Percentiles rank a stretch among this genome's conserved stretches.
These are phyloP conservation scores for Colletotrichum cordylinicola DNA, from an alignment of 2,329 filamentous ascomycete species.

Conservation along the genomic window DNA sequence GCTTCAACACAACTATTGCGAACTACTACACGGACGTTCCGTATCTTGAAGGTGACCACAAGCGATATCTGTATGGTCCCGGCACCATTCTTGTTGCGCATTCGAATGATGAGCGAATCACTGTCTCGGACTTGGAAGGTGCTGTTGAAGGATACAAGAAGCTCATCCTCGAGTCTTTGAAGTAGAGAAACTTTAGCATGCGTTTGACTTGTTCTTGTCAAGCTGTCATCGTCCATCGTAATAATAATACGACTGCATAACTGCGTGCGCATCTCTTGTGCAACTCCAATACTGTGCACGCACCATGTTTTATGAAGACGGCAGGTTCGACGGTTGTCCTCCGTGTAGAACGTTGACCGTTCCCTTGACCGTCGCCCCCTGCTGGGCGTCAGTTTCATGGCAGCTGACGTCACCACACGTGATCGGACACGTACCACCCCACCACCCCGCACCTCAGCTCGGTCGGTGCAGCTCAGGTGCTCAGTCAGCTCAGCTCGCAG, in stretches of 20 bases:
- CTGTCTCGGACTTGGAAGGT: conserved; percentile 74
- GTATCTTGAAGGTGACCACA: conserved; percentile 72
- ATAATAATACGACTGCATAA: not conserved
- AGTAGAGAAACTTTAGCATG: not conserved
- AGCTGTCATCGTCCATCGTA: not conserved
- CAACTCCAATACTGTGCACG: not conserved
- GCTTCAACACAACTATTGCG: conserved; percentile 80
- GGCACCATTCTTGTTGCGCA: conserved; percentile 87
- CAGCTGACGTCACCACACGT: not conserved
- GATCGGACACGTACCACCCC: not conserved
- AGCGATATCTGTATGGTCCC: conserved; percentile 70
- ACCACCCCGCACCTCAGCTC: not conserved
- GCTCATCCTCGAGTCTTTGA: conserved; percentile 63
- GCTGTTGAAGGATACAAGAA: conserved; percentile 82
- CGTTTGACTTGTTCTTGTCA: not conserved
- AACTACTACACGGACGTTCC: conserved; percentile 96
- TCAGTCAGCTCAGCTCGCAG: not conserved
- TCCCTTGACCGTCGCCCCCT: not conserved
- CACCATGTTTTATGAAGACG: not conserved
- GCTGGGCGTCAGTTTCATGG: not conserved
- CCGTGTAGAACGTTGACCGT: not conserved
- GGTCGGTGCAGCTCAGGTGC: not conserved
- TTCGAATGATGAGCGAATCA: conserved; percentile 80
- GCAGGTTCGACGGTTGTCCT: not conserved
- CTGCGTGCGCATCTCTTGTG: not conserved